Evolutionary conservation across 169 alveolate species (phyloP), one percentile per base, ranked within the genome.

Genomic region (Plasmodium falciparum): DNA sequence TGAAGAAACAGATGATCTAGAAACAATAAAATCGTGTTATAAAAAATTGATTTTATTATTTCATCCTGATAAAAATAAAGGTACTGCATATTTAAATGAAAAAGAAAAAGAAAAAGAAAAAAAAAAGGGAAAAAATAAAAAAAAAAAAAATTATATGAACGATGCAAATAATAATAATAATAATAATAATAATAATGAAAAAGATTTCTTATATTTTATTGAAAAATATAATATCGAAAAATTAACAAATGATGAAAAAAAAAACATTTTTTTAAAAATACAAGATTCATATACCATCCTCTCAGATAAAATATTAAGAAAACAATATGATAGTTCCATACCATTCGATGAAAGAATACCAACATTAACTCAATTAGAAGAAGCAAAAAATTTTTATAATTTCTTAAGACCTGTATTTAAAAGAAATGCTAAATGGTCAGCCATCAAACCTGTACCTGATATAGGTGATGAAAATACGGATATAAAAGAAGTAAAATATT

Each of bases 341-440:
- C 98, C 98, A 11, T 97, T 97, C 90, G 99, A 97, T 88, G 99
- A 97, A 93, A 59, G 93, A 24, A 96, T 97, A 12, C 99, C 99
- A 13, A 95, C 97, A 45, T 54, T 52, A 59, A 93, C 92, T n/a
- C 94, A 93, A 24, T 70, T 92, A 33, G 95, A 92, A 73, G 80
- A 76, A 43, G 96, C 85, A 33, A 95, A 94, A 52, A 91, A 94
- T 62, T 97, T 97, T 80, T 93, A 90, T 62, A 88, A 93, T 20
- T 86, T 95, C 47, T 92, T 95, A 59, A 96, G 96, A 20, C 96
- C 97, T 3, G 95, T 95, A 22, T 95, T 96, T 88, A 88, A 75
- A 49, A 89, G 96, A 66, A 95, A 94, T 83, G 83, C 95, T 33
- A 92, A 96, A 62, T 97, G 98, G 98, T 96, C 99, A 7, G 92